Evolutionary conservation across 495 filamentous ascomycete species (phyloP), one percentile per base, ranked within the genome.

Genomic region (Patellaria atrata): DNA sequence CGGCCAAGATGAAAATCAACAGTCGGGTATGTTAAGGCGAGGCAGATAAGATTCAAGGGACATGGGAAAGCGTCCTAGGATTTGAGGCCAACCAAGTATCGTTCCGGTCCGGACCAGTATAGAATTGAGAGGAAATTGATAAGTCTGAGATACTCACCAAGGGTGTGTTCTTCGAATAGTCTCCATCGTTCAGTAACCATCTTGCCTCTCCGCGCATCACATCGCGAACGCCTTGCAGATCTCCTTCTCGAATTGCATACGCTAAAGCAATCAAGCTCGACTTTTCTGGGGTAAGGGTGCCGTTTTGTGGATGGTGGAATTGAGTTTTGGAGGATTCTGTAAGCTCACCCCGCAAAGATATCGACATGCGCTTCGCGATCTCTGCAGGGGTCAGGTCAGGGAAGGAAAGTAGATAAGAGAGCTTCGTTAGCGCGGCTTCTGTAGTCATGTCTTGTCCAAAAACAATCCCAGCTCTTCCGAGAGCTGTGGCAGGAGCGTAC

Each of bases 391-490:
- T 60, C n/a, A 76, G 52, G 3, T 62, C 68, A 7, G 75, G 77
- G 1, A 71, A 48, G 2, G 84, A 81, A 5, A 97, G 68, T 1
- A 94, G 67, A 49, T 87, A 94, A 1, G 82, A 82, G 8, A 97
- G 65, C 59, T 97, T 97, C 1, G 89, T 92, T 41, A 96, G 64
- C 0, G 89, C 89, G 10, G 81, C 87, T 58, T 97, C 89, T 10
- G 82, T 79, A 0, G 89, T 97, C 63, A 97, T 67, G 52, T 97
- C 89, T 37, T 86, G 68, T 4, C 89, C 89, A 44, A 91, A 85
- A 0, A 97, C 81, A 5, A 97, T 81, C 3, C 89, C 89, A 3
- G 82, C 83, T 14, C 72, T 68, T n/a, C 82, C 84, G 9, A 97
- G 63, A 23, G 71, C 73, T 48, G 82, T 89, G n/a, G 79, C 87